Percentiles rank a stretch among this genome's conserved stretches.
Evolutionary conservation across 2,329 filamentous ascomycete genomes (phyloP).

Genomic region (Pochonia chlamydosporia): DNA sequence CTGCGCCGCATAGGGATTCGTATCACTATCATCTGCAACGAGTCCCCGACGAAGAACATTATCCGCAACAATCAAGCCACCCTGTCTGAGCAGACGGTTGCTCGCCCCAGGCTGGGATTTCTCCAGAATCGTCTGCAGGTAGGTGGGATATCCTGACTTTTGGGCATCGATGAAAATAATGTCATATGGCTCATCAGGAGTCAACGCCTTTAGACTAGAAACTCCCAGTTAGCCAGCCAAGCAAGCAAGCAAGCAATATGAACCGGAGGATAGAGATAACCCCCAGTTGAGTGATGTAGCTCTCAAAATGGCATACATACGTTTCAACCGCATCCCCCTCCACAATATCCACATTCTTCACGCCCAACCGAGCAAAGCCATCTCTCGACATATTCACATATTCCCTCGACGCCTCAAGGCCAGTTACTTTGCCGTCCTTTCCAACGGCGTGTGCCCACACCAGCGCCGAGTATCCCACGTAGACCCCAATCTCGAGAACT

Average conservation of each 20-base stretch:
- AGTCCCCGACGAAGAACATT: conserved; percentile 41
- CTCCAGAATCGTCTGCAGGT: conserved; percentile 35
- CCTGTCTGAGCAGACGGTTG: conserved; percentile 34
- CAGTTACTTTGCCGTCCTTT: conserved; percentile 18
- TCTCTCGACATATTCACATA: conserved; percentile 33
- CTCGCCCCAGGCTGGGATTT: conserved; percentile 27
- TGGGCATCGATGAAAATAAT: conserved; percentile 45
- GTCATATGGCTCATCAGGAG: conserved; percentile 36
- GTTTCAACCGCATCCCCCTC: conserved; percentile 36
- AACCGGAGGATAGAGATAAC: conserved; percentile 4
- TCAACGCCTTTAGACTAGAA: conserved; percentile 21
- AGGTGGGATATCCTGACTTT: conserved; percentile 40
- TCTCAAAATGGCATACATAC: conserved; percentile 26
- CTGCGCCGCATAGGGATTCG: conserved; percentile 25
- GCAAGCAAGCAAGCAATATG: neutral
- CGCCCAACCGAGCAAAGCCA: conserved; percentile 27
- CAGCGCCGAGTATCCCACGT: conserved; percentile 34
- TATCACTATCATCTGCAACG: conserved; percentile 32
- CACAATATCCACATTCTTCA: conserved; percentile 35
- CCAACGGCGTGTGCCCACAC: conserved; percentile 36
- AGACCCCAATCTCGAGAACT: conserved; percentile 37
- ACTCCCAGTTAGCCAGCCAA: neutral
- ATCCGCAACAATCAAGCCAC: conserved; percentile 44
- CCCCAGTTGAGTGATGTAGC: neutral
- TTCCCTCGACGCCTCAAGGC: conserved; percentile 36